Percentiles rank a stretch among this genome's conserved stretches.
Evolutionary conservation across 441 rosid genomes (phyloP).

Genomic region (Pelargonium australe): DNA sequence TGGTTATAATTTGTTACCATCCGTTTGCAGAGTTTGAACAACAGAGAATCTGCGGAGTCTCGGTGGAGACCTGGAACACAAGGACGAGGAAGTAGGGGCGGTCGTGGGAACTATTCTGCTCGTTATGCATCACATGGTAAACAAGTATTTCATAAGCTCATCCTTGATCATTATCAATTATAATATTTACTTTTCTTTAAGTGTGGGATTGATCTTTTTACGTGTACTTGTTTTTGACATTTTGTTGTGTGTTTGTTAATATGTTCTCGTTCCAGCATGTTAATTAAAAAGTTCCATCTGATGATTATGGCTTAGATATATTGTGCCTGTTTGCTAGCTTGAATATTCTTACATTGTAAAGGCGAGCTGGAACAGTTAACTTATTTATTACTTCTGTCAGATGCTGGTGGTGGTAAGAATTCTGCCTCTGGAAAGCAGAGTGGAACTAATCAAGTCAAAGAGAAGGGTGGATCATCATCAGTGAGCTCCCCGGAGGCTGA

Average conservation of each 20-base stretch:
- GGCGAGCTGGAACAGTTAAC: slow-evolving; percentile 9
- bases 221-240: neutral
- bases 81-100: slow-evolving; percentile 63
- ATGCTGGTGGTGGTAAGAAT: slow-evolving; percentile 54
- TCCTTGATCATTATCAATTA: slow-evolving; percentile 14
- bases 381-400: slow-evolving; percentile 38
- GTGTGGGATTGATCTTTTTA: slow-evolving; percentile 10
- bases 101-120: slow-evolving; percentile 43
- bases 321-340: neutral
- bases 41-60: slow-evolving; percentile 61
- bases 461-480: slow-evolving; percentile 43
- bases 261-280: neutral
- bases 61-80: slow-evolving; percentile 59
- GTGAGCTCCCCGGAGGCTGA: slow-evolving; percentile 37
- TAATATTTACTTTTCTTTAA: slow-evolving; percentile 14
- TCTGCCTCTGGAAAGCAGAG: slow-evolving; percentile 40
- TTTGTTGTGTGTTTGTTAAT: neutral
- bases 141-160: slow-evolving; percentile 8
- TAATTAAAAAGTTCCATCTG: neutral
- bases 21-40: slow-evolving; percentile 43
- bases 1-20: slow-evolving; percentile 9
- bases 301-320: neutral
- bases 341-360: slow-evolving; percentile 8
- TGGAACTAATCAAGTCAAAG: slow-evolving; percentile 48
- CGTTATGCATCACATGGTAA: slow-evolving; percentile 57